phyloP scores from a whole-genome alignment of 2,329 filamentous ascomycete genomes.

The Penicillium psychrosexuale region DNA sequence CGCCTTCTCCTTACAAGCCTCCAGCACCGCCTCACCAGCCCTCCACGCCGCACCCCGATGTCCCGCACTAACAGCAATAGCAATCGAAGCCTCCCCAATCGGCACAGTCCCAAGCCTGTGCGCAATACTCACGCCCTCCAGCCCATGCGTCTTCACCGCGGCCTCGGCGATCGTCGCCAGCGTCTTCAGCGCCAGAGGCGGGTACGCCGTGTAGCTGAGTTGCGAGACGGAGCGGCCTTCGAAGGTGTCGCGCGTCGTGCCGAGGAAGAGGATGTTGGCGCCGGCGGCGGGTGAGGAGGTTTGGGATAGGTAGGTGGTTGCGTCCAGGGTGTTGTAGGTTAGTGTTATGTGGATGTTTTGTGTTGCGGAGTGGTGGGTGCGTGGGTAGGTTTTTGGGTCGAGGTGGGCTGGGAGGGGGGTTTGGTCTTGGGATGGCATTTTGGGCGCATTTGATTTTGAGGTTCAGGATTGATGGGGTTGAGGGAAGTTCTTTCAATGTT shows the following conservation, averaged over 20 bases:
- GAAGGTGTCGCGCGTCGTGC: conserved; percentile 46
- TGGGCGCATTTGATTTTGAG: background rate
- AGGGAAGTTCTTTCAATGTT: background rate
- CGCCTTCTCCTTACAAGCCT: conserved; percentile 78
- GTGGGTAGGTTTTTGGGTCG: conserved; percentile 42
- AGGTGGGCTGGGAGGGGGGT: conserved; percentile 30
- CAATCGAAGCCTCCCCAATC: conserved; percentile 87
- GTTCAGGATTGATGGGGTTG: background rate
- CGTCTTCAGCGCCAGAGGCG: conserved; percentile 42
- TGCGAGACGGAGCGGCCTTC: conserved; percentile 41
- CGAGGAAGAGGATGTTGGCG: conserved; percentile 47
- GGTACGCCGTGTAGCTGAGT: conserved; percentile 47
- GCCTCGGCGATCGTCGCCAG: conserved; percentile 40
- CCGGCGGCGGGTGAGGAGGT: conserved; percentile 44
- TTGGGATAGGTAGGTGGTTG: conserved; percentile 32
- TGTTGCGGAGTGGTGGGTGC: conserved; percentile 28
- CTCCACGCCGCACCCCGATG: conserved; percentile 83
- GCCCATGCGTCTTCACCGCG: conserved; percentile 56
- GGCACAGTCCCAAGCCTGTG: conserved; percentile 84
- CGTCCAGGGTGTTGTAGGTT: conserved; percentile 41
- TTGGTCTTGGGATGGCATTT: conserved; percentile 13
- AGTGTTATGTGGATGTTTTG: conserved; percentile 43
- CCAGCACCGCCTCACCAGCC: conserved; percentile 84
- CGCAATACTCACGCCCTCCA: conserved; percentile 73
- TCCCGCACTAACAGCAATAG: conserved; percentile 79